phyloP scores from a whole-genome alignment of 2,329 filamentous ascomycete species.

The Phialophora chinensis region DNA sequence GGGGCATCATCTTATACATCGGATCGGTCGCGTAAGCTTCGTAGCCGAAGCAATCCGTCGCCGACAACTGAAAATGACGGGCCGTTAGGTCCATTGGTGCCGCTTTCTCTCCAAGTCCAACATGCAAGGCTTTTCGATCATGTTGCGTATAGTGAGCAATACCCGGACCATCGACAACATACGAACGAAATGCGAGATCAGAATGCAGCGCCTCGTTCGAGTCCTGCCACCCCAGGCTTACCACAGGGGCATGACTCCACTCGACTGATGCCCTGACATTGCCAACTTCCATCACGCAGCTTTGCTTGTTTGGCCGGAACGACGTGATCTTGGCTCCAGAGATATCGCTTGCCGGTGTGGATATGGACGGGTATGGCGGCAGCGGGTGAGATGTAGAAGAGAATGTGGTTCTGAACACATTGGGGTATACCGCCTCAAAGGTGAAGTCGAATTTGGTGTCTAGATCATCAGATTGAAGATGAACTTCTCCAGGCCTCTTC shows the following conservation, averaged over 20 bases:
- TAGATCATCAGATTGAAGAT: conserved; percentile 51
- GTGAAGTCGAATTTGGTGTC: conserved; percentile 61
- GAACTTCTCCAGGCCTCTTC: conserved; percentile 39
- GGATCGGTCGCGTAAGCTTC: conserved; percentile 74
- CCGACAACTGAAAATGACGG: conserved; percentile 69
- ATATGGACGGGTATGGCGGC: conserved; percentile 68
- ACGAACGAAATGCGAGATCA: conserved; percentile 70
- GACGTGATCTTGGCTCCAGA: conserved; percentile 40
- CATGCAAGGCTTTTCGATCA: conserved; percentile 67
- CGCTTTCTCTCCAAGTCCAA: conserved; percentile 74
- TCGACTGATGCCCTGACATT: conserved; percentile 62
- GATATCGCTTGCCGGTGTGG: conserved; percentile 48
- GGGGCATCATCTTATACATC: conserved; percentile 76
- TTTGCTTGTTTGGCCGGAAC: conserved; percentile 39
- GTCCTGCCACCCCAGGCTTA: conserved; percentile 61
- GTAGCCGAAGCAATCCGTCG: conserved; percentile 76
- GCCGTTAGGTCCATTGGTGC: conserved; percentile 75
- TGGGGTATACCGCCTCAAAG: conserved; percentile 67
- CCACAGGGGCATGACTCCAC: conserved; percentile 63
- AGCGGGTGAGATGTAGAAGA: conserved; percentile 66
- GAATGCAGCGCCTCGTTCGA: conserved; percentile 62
- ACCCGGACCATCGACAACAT: conserved; percentile 66
- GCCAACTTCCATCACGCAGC: conserved; percentile 55
- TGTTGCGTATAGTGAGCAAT: conserved; percentile 70
- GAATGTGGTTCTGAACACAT: conserved; percentile 72